Base-by-base conservation (phyloP, 257 asterid genomes). In the Fraxinus americana region DNA sequence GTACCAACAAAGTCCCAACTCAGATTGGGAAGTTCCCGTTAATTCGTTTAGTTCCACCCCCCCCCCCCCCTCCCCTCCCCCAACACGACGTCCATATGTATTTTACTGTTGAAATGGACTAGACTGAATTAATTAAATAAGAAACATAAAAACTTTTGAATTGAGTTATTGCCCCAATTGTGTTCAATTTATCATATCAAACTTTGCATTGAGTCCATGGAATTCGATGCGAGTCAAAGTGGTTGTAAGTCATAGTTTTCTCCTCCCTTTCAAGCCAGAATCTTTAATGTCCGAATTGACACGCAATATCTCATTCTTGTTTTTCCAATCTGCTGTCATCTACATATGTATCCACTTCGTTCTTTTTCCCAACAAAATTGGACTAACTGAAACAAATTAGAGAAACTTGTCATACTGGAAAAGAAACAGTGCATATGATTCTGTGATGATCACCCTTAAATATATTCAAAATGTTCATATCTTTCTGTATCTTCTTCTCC, bases 361-460 rank as follows among this genome's bases (percentile, higher is more conserved):
- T 79, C 12, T 35, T 61, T 83, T 87, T 85, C 91, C 86, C 27
- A 85, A 82, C 92, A 45, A 82, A 75, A 78, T 70, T 82, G 66
- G 78, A 82, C 81, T 17, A 83, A 81, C 79, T 61, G 79, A 80
- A 72, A 71, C 43, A 66, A 30, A 63, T 48, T 77, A 69, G 65
- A 77, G 45, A 70, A 36, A 61, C 68, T n/a, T 21, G 41, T 32
- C 12, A n/a, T n/a, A 7, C 67, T n/a, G 12, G 67, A 21, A 21
- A 21, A 59, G 67, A 59, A 19, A 59, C 29, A 1, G 3, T 21
- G 12, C 67, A 7, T 59, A 59, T 21, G 67, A 59, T n/a, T 35
- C 23, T 67, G 1, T 67, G 67, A 4, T 19, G 16, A 43, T 43
- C 35, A 52, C 21, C 76, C 70, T 72, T 77, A 77, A 70, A 83